Conservation (phyloP, 495 filamentous ascomycete species). For the Aspergillus bridgeri region DNA sequence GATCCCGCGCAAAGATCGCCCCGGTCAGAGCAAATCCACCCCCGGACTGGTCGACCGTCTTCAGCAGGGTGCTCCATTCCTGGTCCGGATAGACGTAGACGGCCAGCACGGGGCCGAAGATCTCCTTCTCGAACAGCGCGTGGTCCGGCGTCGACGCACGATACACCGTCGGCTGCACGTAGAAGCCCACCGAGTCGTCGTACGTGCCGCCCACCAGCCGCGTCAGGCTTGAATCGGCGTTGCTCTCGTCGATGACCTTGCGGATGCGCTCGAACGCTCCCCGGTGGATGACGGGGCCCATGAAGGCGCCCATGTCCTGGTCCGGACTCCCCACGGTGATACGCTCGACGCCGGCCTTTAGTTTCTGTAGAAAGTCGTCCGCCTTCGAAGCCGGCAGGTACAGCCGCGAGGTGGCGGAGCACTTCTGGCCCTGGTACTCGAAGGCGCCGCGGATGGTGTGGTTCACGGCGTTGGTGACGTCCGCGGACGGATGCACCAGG, state of each 20-base stretch:
- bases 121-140: conserved; percentile 64
- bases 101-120: conserved; percentile 73
- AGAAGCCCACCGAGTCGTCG: conserved; percentile 66
- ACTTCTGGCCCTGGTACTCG: conserved; percentile 90
- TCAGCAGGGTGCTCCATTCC: conserved; percentile 51
- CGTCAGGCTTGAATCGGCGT: conserved; percentile 60
- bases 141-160: conserved; percentile 57
- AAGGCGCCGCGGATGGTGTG: conserved; percentile 85
- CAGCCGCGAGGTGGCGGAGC: conserved; percentile 72
- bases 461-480: conserved; percentile 69
- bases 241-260: conserved; percentile 62
- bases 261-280: conserved; percentile 68
- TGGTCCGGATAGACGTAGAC: conserved; percentile 70
- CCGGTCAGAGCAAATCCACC: conserved; percentile 75
- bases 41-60: conserved; percentile 51
- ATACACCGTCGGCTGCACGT: conserved; percentile 72
- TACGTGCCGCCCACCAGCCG: conserved; percentile 66
- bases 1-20: conserved; percentile 70
- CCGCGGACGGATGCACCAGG: conserved; percentile 70
- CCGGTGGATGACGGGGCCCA: conserved; percentile 76
- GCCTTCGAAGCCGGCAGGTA: conserved; percentile 70
- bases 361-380: conserved; percentile 53
- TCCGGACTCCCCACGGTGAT: conserved; percentile 58
- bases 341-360: conserved; percentile 41
- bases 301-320: conserved; percentile 58